phyloP scores from a whole-genome alignment of 2,329 filamentous ascomycete species.

The Aspergillus oerlinghausenensis region DNA sequence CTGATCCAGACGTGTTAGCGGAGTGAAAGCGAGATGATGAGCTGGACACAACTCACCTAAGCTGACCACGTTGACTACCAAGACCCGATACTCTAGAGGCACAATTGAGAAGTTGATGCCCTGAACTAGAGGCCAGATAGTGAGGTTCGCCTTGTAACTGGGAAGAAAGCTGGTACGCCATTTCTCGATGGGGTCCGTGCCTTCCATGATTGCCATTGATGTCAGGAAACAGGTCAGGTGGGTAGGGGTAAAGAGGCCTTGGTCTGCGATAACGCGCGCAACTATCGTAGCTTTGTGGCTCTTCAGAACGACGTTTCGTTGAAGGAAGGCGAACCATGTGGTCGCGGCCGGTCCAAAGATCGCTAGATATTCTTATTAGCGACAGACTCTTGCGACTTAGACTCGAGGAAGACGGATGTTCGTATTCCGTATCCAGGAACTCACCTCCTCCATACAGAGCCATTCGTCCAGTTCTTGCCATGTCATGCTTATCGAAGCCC shows the following conservation, averaged over 20 bases:
- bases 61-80: conserved; percentile 80
- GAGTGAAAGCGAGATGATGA: background rate
- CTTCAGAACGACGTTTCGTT: conserved; percentile 62
- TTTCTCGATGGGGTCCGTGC: conserved; percentile 62
- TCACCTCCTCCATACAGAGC: conserved; percentile 47
- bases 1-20: conserved; percentile 27
- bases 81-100: conserved; percentile 73
- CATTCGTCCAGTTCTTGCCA: conserved; percentile 46
- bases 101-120: conserved; percentile 82
- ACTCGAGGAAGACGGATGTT: background rate
- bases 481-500: conserved; percentile 71
- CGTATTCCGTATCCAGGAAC: conserved; percentile 4
- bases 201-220: conserved; percentile 80
- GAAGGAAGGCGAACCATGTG: conserved; percentile 79
- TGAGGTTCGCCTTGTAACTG: conserved; percentile 77
- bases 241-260: conserved; percentile 75
- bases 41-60: conserved; percentile 49
- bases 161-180: conserved; percentile 64
- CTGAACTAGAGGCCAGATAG: conserved; percentile 84
- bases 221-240: conserved; percentile 78
- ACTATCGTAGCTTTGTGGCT: conserved; percentile 64
- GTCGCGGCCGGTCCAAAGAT: conserved; percentile 86
- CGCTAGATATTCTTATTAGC: conserved; percentile 32
- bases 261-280: conserved; percentile 75
- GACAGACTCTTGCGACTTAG: background rate